phyloP scores from a whole-genome alignment of 2,329 filamentous ascomycete species.

The Aspergillus pseudoglaucus region DNA sequence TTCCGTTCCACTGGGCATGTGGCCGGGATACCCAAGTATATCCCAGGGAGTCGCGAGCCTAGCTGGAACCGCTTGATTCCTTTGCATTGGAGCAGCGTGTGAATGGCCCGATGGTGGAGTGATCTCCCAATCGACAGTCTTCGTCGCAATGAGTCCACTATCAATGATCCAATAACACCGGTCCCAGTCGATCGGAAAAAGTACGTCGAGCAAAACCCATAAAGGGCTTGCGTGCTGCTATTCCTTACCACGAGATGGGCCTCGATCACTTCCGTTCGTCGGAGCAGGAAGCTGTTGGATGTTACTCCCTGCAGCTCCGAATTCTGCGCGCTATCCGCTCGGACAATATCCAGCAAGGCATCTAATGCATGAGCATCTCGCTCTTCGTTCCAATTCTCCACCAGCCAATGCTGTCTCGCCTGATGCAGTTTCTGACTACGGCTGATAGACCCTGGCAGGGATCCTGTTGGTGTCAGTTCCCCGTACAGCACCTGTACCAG shows the following conservation, averaged over 20 bases:
- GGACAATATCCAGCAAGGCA: slow-evolving; percentile 64
- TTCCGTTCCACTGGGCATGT: slow-evolving; percentile 55
- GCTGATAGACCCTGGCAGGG: slow-evolving; percentile 64
- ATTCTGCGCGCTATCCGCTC: slow-evolving; percentile 54
- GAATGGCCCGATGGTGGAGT: slow-evolving; percentile 76
- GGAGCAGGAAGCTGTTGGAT: slow-evolving; percentile 69
- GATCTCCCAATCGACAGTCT: slow-evolving; percentile 88
- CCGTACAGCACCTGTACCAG: slow-evolving; percentile 79
- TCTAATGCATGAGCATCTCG: slow-evolving; percentile 69
- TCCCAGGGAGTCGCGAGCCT: slow-evolving; percentile 71
- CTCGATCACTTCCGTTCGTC: slow-evolving; percentile 65
- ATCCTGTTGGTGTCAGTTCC: slow-evolving; percentile 54
- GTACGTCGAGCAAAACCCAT: slow-evolving; percentile 89
- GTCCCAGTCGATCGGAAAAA: slow-evolving; percentile 62
- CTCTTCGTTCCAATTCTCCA: slow-evolving; percentile 77
- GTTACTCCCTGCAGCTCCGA: slow-evolving; percentile 64
- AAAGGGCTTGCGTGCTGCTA: slow-evolving; percentile 82
- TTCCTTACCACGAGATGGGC: slow-evolving; percentile 89
- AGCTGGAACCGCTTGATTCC: slow-evolving; percentile 75
- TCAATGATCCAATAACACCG: slow-evolving; percentile 75
- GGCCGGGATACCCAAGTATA: slow-evolving; percentile 80
- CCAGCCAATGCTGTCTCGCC: slow-evolving; percentile 90
- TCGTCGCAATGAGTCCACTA: slow-evolving; percentile 79
- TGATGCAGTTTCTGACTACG: slow-evolving; percentile 83
- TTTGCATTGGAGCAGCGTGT: slow-evolving; percentile 63